Evolutionary conservation across 2,329 filamentous ascomycete genomes (phyloP), one percentile per base, ranked within the genome.

Genomic region (Tolypocladium cylindrosporum): DNA sequence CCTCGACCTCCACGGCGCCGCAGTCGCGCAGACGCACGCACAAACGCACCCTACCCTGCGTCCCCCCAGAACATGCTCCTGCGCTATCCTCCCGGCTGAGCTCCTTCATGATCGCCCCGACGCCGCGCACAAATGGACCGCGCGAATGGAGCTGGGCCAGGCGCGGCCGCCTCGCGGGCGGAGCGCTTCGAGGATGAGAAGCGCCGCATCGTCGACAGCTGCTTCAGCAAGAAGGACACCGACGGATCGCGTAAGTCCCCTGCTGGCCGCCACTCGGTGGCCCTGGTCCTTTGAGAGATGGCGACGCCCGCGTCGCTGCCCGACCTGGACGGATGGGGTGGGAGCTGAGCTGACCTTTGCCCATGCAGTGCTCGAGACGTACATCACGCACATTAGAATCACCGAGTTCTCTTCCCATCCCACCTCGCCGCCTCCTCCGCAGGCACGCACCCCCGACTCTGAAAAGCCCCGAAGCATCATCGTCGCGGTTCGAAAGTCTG

Each of bases 161-260:
- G 66, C 63, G 64, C 70, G 58, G 67, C 70, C 63, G 65, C 67
- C 64, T 69, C 64, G 61, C 71, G 72, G 65, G 93, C 93, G 57
- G 91, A 96, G 76, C 84, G 85, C 67, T 99, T 97, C 72, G 94
- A 99, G 73, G 91, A 97, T 69, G 94, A 99, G 80, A 96, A 97
- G 80, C 83, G 85, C 71, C 86, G 94, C 71, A 97, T 99, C 67
- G 88, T 96, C 63, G 89, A 96, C 62, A 96, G 90, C 74, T 97
- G 92, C 76, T 99, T 97, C 77, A 83, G 79, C 72, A 97, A 95
- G 77, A 87, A 87, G 68, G 94, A 97, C 70, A 81, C 84, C 48
- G 90, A 96, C 74, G 92, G 92, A 64, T 88, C 90, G 60, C 80
- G 91, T 95, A 82, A 70, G 88, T 82, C 40, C 31, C 45, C n/a